Evolutionary conservation across 1,284 basidiomycete genomes (phyloP).

Genomic region (Marasmius tenuissimus): DNA sequence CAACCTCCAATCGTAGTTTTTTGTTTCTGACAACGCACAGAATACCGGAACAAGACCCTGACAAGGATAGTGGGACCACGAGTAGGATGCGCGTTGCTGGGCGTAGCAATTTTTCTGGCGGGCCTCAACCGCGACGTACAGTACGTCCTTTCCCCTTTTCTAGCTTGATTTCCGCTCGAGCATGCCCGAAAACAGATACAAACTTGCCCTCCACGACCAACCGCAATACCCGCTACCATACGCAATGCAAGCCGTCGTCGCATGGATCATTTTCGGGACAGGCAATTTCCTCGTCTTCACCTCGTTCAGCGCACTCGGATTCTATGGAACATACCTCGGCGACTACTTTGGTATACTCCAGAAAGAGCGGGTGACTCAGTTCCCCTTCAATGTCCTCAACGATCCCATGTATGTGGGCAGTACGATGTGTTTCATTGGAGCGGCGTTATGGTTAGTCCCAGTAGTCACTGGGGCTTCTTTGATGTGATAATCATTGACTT

Average conservation of each 20-base stretch:
- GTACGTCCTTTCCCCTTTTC: not conserved
- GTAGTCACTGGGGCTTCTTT: not conserved
- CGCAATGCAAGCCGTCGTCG: conserved; percentile 16
- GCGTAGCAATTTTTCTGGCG: conserved; percentile 10
- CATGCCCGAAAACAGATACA: conserved; percentile 15
- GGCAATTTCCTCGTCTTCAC: conserved; percentile 14
- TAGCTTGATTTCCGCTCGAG: not conserved
- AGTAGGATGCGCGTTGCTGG: conserved; percentile 6
- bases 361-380: conserved; percentile 2
- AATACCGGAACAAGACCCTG: conserved; percentile 9
- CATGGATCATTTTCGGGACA: conserved; percentile 8
- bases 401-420: conserved; percentile 17
- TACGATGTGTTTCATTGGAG: conserved; percentile 15
- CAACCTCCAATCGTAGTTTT: not conserved
- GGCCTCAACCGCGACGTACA: conserved; percentile 16
- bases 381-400: conserved; percentile 13
- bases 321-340: conserved; percentile 15
- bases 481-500: not conserved
- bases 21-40: not conserved
- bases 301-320: conserved; percentile 11
- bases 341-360: conserved; percentile 16
- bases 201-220: conserved; percentile 37
- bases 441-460: conserved; percentile 10
- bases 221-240: conserved; percentile 39
- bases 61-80: conserved; percentile 11